phyloP scores from a whole-genome alignment of 768 basidiomycete species.

The Fomitopsis pulvina region DNA sequence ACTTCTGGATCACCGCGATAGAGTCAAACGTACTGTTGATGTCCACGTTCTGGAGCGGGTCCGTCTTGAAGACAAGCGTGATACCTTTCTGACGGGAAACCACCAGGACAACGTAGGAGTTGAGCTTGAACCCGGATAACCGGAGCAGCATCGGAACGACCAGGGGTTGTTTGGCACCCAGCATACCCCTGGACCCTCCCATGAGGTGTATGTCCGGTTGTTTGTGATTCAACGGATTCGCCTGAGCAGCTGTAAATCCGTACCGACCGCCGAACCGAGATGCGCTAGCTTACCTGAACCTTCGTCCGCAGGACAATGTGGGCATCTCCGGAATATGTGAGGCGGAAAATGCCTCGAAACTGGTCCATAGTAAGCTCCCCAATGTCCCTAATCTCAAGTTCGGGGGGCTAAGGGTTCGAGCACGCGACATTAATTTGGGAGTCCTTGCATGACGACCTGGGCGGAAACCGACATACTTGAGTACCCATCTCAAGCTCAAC shows the following conservation, averaged over 20 bases:
- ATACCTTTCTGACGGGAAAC: slow-evolving; percentile 98
- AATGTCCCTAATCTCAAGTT: slow-evolving; percentile 94
- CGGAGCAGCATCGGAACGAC: slow-evolving; percentile 98
- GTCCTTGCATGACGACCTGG: slow-evolving; percentile 4
- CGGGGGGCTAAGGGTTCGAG: slow-evolving; percentile 65
- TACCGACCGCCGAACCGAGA: neutral
- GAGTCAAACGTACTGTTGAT: slow-evolving; percentile 98
- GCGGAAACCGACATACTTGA: slow-evolving; percentile 48
- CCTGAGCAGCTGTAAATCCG: slow-evolving; percentile 37
- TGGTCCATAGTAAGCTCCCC: slow-evolving; percentile 94
- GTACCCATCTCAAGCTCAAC: slow-evolving; percentile 99
- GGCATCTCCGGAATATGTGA: slow-evolving; percentile 94
- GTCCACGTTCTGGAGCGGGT: slow-evolving; percentile 95
- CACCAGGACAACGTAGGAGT: slow-evolving; percentile 95
- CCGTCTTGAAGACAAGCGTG: slow-evolving; percentile 98
- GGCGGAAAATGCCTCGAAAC: slow-evolving; percentile 93
- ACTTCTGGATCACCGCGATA: slow-evolving; percentile 95
- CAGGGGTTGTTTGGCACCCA: slow-evolving; percentile 91
- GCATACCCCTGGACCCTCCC: slow-evolving; percentile 77
- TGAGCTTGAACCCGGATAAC: slow-evolving; percentile 89
- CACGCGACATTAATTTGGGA: neutral
- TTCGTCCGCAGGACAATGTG: slow-evolving; percentile 82
- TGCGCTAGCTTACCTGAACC: slow-evolving; percentile 59
- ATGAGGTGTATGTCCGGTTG: slow-evolving; percentile 86
- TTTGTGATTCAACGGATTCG: slow-evolving; percentile 92